phyloP scores from a whole-genome alignment of 2,329 filamentous ascomycete genomes.

The Colletotrichum sp. region DNA sequence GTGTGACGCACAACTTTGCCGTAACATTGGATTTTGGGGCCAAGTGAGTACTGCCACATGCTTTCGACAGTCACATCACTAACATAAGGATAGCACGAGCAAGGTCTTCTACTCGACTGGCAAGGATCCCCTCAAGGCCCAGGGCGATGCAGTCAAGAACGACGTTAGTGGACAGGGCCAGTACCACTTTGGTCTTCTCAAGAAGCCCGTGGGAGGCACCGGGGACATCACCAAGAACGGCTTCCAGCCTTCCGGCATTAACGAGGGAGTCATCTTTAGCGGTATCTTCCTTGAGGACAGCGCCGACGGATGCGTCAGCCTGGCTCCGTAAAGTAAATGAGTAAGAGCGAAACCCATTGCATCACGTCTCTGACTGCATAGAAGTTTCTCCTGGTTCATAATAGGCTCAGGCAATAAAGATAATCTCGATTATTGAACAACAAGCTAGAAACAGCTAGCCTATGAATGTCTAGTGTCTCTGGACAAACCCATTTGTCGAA shows the following conservation, averaged over 20 bases:
- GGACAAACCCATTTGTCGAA: background rate
- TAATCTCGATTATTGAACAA: background rate
- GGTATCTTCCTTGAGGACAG: constrained; percentile 61
- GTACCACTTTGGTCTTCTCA: constrained; percentile 67
- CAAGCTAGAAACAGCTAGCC: background rate
- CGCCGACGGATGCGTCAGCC: constrained; percentile 24
- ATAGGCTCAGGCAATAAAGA: background rate
- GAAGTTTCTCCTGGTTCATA: background rate
- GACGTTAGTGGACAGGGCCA: constrained; percentile 63
- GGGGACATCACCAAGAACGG: constrained; percentile 52
- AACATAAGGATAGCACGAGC: constrained; percentile 46
- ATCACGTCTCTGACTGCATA: background rate
- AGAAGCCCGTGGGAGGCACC: constrained; percentile 56
- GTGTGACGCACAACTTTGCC: constrained; percentile 68
- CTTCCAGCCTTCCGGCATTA: constrained; percentile 50
- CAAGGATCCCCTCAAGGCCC: constrained; percentile 45
- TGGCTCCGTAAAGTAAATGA: background rate
- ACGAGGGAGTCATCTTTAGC: constrained; percentile 58
- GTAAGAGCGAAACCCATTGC: background rate
- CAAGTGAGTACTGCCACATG: constrained; percentile 44
- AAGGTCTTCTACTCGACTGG: constrained; percentile 63
- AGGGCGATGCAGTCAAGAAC: constrained; percentile 51
- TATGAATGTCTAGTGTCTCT: background rate
- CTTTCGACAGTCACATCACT: background rate
- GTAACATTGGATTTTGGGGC: constrained; percentile 60